Percentiles rank a stretch among this genome's conserved stretches.
Conservation (phyloP, 1,284 basidiomycete species). For the Entoloma clypeatum region DNA sequence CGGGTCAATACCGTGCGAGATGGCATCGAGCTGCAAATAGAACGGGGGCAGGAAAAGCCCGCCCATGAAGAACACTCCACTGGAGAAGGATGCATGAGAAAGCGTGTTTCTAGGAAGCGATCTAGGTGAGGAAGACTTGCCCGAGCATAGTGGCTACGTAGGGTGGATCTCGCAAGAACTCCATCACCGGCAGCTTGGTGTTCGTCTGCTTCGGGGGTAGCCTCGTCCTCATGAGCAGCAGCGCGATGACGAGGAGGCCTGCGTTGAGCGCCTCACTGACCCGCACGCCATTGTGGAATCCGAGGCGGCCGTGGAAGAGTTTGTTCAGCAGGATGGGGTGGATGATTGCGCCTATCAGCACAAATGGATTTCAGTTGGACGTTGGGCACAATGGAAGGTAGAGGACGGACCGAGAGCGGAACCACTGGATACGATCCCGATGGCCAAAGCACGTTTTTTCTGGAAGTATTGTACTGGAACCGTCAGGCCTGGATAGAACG, state of each 20-base stretch:
- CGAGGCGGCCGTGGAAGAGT: slow-evolving; percentile 38
- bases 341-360: slow-evolving; percentile 42
- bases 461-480: slow-evolving; percentile 45
- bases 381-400: slow-evolving; percentile 1
- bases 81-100: not conserved
- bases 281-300: slow-evolving; percentile 43
- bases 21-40: slow-evolving; percentile 29
- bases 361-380: slow-evolving; percentile 25
- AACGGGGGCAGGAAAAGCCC: slow-evolving; percentile 29
- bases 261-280: slow-evolving; percentile 36
- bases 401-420: not conserved
- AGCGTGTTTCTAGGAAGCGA: not conserved
- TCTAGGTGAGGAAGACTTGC: slow-evolving; percentile 20
- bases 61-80: slow-evolving; percentile 2
- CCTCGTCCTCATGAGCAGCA: slow-evolving; percentile 34
- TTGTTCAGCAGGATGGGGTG: slow-evolving; percentile 52
- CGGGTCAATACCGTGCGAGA: slow-evolving; percentile 21
- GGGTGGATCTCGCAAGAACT: slow-evolving; percentile 26
- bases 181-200: slow-evolving; percentile 7
- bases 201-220: slow-evolving; percentile 13
- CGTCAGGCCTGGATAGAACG: no score
- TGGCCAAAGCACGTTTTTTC: slow-evolving; percentile 40
- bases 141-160: slow-evolving; percentile 34
- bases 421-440: slow-evolving; percentile 43
- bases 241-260: slow-evolving; percentile 33